These are phyloP conservation scores for Galeopsis tetrahit DNA, from an alignment of 257 asterid genomes.

Conservation along the genomic window DNA sequence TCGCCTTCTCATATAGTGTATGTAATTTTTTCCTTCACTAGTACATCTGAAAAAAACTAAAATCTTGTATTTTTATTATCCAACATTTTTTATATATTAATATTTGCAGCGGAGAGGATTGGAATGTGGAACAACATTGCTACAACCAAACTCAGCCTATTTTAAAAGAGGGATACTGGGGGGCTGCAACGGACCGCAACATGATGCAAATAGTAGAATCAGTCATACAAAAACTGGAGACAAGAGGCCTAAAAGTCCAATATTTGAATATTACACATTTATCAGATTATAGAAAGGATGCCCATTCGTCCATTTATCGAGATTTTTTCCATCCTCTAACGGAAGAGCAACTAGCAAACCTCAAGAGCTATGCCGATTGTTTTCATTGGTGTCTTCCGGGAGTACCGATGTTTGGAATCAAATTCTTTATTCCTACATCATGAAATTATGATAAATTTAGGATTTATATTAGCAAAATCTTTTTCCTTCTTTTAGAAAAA, in stretches of 20 bases:
- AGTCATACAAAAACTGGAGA: slow-evolving; percentile 15
- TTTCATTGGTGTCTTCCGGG: too few relatives aligned
- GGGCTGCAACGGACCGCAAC: slow-evolving; percentile 3
- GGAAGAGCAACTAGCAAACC: slow-evolving; percentile 43
- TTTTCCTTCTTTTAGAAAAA: too few relatives aligned
- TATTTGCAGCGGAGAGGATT: slow-evolving; percentile 10
- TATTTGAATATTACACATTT: slow-evolving; percentile 65
- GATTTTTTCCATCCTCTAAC: slow-evolving; percentile 33
- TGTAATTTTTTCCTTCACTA: background rate
- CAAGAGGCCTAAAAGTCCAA: slow-evolving; percentile 33
- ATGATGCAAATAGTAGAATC: slow-evolving; percentile 21
- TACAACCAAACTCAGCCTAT: slow-evolving; percentile 21
- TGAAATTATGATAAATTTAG: too few relatives aligned
- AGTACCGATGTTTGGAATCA: too few relatives aligned
- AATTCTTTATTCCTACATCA: too few relatives aligned
- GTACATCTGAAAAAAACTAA: background rate
- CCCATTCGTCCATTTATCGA: slow-evolving; percentile 58
- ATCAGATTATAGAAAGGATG: slow-evolving; percentile 69
- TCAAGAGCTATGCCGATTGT: too few relatives aligned
- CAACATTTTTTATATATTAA: too few relatives aligned
- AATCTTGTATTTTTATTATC: background rate
- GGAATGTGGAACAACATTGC: background rate
- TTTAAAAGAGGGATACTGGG: slow-evolving; percentile 17
- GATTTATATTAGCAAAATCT: too few relatives aligned
- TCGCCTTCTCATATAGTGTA: slow-evolving; percentile 50